Percentiles rank a stretch among this genome's conserved stretches.
These are phyloP conservation scores for Choiromyces venosus DNA, from an alignment of 495 filamentous ascomycete genomes.

Conservation along the genomic window DNA sequence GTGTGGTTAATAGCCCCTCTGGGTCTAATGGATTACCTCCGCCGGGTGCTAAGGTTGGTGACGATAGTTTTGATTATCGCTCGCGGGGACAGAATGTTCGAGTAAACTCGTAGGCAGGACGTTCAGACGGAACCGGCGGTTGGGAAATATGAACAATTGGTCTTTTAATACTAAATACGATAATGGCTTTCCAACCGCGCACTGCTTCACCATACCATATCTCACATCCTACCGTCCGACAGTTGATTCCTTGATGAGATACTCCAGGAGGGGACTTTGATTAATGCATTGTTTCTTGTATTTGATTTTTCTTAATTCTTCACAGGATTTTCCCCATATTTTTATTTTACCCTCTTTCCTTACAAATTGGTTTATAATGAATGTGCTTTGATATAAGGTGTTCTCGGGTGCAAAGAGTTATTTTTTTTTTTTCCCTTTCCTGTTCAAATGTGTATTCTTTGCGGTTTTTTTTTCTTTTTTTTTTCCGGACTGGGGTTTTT, in stretches of 20 bases:
- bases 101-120: slow-evolving; percentile 23
- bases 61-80: slow-evolving; percentile 35
- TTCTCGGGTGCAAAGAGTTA: slow-evolving; percentile 38
- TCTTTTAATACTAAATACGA: neutral
- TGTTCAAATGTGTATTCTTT: slow-evolving; percentile 24
- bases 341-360: slow-evolving; percentile 17
- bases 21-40: slow-evolving; percentile 5
- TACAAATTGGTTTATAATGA: slow-evolving; percentile 16
- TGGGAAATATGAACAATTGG: neutral
- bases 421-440: slow-evolving; percentile 26
- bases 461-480: slow-evolving; percentile 26
- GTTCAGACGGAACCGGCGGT: neutral
- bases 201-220: neutral
- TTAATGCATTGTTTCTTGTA: slow-evolving; percentile 28
- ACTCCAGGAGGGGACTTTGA: neutral
- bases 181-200: neutral
- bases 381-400: slow-evolving; percentile 37
- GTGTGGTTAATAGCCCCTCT: slow-evolving; percentile 22
- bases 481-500: slow-evolving; percentile 15
- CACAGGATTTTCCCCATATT: slow-evolving; percentile 8
- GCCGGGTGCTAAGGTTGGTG: slow-evolving; percentile 11
- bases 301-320: slow-evolving; percentile 12
- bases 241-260: slow-evolving; percentile 8
- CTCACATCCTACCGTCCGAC: neutral
- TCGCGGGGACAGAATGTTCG: slow-evolving; percentile 28